Percentiles rank a stretch among this genome's conserved stretches.
phyloP scores from a whole-genome alignment of 164 flowering plant species.

The Chloranthus sessilifolius region DNA sequence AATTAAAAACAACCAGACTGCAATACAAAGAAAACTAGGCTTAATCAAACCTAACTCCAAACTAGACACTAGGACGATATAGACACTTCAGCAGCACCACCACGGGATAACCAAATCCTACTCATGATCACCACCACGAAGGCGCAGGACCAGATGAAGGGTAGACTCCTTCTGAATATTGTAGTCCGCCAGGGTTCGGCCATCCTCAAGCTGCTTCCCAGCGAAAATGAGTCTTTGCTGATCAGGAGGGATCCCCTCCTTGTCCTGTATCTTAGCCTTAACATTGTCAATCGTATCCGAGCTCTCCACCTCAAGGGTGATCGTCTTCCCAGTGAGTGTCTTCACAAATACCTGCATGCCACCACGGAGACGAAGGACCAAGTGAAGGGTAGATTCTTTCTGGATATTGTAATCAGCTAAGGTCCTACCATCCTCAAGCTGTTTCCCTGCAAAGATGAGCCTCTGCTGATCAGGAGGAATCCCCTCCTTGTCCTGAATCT shows the following conservation, averaged over 20 bases:
- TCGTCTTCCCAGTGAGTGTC: conserved; percentile 7
- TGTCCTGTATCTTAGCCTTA: conserved; percentile 1
- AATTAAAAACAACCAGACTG: too few species aligned
- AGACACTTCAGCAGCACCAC: too few species aligned
- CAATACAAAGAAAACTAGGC: too few species aligned
- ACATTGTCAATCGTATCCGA: conserved; percentile 1
- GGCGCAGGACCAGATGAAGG: conserved; percentile 7
- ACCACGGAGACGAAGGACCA: conserved; percentile 1
- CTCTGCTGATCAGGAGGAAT: conserved; percentile 8
- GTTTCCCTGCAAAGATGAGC: conserved; percentile 6
- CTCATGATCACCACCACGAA: conserved; percentile 5
- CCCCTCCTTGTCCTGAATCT: conserved; percentile 8
- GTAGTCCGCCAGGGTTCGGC: conserved; percentile 6
- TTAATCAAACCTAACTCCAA: too few species aligned
- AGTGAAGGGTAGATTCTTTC: conserved; percentile 1
- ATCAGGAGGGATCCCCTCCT: conserved; percentile 3
- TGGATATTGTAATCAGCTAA: conserved; percentile 4
- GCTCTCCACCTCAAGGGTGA: conserved; percentile 7
- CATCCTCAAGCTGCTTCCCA: conserved; percentile 6
- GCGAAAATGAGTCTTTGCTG: conserved; percentile 4
- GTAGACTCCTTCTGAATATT: conserved; percentile 10
- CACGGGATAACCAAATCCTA: too few species aligned
- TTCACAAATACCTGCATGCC: conserved; percentile 8
- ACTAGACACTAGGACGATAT: too few species aligned
- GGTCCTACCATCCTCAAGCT: conserved; percentile 7